Base-by-base conservation (phyloP, 108 stramenopile species). In the Mediolabrus comicus region DNA sequence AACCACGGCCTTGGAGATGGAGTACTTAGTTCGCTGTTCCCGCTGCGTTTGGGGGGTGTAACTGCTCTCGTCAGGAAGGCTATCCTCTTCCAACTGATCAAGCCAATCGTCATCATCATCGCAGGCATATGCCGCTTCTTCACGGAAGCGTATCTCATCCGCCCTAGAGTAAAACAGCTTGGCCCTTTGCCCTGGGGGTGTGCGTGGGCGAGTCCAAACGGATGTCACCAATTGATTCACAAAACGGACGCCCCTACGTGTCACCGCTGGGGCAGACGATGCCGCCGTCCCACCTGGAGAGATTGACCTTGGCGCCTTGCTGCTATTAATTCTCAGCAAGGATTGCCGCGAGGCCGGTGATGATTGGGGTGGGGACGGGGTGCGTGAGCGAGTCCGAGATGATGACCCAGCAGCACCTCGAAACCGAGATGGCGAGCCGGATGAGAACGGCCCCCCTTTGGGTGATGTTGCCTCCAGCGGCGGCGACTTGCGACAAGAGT, bases 1-100 rank as follows among this genome's bases (percentile, higher is more conserved):
- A 46, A 76, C 68, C 22, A 69, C 67, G 16, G 75, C 75, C 62
- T 76, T 69, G 62, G 75, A 76, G 56, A 76, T 76, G 54, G 62
- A 29, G 31, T 67, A 75, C 7, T 62, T 62, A 38, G 62, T 76
- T 24, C 62, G 58, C 29, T 73, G 56, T 27, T 35, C 43, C 41
- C 28, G 25, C 9, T 32, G 62, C 12, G 54, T 31, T 14, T 35
- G 8, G 13, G 62, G 39, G 11, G 27, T n/a, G 62, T 19, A 27
- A 32, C 34, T 9, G 36, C 3, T 19, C 65, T 22, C 38, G 31
- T 59, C 65, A 12, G 25, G 65, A 49, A 49, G 46, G 46, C 46
- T 49, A 22, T 59, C 58, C 29, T 59, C 33, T 59, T 52, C 49
- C 32, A 53, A 19, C 22, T 29, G 25, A 22, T 65, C 35, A 19